Evolutionary conservation across 352 stramenopile genomes (phyloP).

Genomic region (Peronospora farinosa): DNA sequence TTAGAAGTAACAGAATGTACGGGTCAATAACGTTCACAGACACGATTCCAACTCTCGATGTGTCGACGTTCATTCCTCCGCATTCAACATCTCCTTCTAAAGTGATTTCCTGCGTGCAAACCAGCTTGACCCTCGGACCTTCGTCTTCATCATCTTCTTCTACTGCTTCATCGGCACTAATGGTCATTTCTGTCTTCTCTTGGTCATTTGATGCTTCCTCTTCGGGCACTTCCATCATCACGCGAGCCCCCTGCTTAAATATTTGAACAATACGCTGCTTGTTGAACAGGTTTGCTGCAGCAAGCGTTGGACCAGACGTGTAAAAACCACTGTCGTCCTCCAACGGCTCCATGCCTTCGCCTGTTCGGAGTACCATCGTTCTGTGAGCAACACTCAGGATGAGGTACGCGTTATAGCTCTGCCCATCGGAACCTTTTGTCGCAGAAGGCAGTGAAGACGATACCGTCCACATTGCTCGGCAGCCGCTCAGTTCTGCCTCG

Average conservation of each 20-base stretch:
- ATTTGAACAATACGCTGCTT: slow-evolving; percentile 82
- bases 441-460: slow-evolving; percentile 51
- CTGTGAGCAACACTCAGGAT: slow-evolving; percentile 75
- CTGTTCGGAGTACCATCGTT: slow-evolving; percentile 81
- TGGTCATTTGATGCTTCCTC: slow-evolving; percentile 24
- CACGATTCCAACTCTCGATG: slow-evolving; percentile 62
- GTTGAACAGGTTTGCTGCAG: slow-evolving; percentile 72
- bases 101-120: slow-evolving; percentile 81
- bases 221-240: slow-evolving; percentile 68
- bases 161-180: slow-evolving; percentile 7
- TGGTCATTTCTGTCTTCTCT: slow-evolving; percentile 17
- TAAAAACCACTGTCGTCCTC: slow-evolving; percentile 84
- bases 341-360: slow-evolving; percentile 78
- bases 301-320: slow-evolving; percentile 69
- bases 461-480: slow-evolving; percentile 82
- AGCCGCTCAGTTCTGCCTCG: slow-evolving; percentile 72
- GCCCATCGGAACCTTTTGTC: slow-evolving; percentile 42
- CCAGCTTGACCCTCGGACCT: slow-evolving; percentile 50
- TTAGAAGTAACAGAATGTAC: slow-evolving; percentile 77
- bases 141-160: slow-evolving; percentile 44
- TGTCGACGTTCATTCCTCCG: slow-evolving; percentile 80
- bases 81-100: slow-evolving; percentile 74
- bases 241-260: slow-evolving; percentile 74
- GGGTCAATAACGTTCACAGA: slow-evolving; percentile 80
- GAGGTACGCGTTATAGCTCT: slow-evolving; percentile 69